Evolutionary conservation across 148 eudicot species (phyloP), one percentile per base, ranked within the genome.

Genomic region (Arbutus unedo): DNA sequence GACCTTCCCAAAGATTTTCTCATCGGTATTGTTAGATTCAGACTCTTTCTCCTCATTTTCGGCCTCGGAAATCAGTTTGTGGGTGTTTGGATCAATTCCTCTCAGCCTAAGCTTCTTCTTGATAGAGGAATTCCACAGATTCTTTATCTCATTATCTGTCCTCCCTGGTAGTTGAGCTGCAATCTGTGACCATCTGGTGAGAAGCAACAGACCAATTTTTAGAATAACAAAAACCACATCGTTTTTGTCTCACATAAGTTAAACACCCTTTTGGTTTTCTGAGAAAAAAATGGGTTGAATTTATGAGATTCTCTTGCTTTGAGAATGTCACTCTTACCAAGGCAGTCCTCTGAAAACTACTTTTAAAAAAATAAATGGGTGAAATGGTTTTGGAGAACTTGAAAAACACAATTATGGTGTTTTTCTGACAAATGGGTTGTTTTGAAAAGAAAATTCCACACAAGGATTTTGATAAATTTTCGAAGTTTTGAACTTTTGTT

Each of bases 161-260:
- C 98, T 88, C 85, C 98, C 98, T 0, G 97, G 96, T 71, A 95
- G 77, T 80, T 90, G 95, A 45, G 96, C 93, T n/a, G 98, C 98
- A 82, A 95, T 95, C 74, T 93, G 98, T 38, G 98, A 95, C 98
- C 98, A 95, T 83, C 98, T 95, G 84, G 71, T 55, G 45, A 74
- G 49, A 15, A 25, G 25, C 9, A 45, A 56, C 43, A 3, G n/a
- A 7, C n/a, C 76, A 79, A 43, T 23, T 25, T 3, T 14, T 55
- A 11, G 7, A 4, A 7, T 23, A 45, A 43, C 45, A 71, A 16
- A 41, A 44, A 15, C 38, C 8, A 21, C n/a, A 60, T 25, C 5
- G 23, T 18, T 19, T 5, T 59, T 9, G 64, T 19, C 16, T 59
- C 23, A 3, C 64, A 59, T 60, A 0, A 9, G n/a, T 60, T 56